Evolutionary conservation across 148 eudicot species (phyloP).

Genomic region (Vaccinium vitisidaea): DNA sequence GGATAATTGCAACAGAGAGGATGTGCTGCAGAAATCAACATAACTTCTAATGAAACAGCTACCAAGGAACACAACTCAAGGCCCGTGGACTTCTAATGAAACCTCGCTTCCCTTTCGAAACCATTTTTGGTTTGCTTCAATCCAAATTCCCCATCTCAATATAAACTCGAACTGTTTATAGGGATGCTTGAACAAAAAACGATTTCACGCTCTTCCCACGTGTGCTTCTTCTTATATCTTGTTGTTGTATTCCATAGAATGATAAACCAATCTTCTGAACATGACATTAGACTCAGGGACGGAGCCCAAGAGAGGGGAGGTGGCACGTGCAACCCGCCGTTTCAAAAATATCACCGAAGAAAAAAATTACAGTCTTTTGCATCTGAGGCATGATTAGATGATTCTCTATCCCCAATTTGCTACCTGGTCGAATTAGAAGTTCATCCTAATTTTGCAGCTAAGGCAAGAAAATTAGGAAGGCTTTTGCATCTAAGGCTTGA

Average conservation of each 20-base stretch:
- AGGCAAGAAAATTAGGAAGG: too few species aligned
- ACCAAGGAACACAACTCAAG: constrained; percentile 30
- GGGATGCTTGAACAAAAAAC: constrained; percentile 17
- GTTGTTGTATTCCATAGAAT: constrained; percentile 23
- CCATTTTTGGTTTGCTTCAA: constrained; percentile 18
- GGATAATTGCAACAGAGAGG: constrained; percentile 32
- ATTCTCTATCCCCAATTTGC: too few species aligned
- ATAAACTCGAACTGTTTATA: constrained; percentile 25
- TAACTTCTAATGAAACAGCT: constrained; percentile 12
- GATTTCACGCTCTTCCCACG: constrained; percentile 25
- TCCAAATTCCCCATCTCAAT: constrained; percentile 44
- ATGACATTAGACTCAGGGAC: not conserved
- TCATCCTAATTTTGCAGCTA: too few species aligned
- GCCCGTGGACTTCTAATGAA: constrained; percentile 29
- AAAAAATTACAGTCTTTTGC: too few species aligned
- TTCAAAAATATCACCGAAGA: too few species aligned
- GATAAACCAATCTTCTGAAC: constrained; percentile 36
- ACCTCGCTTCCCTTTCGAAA: constrained; percentile 18
- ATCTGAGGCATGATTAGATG: too few species aligned
- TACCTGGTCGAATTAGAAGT: too few species aligned
- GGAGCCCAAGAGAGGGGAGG: too few species aligned
- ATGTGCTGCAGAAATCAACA: constrained; percentile 18
- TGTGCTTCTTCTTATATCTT: constrained; percentile 27
- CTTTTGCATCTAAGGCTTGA: too few species aligned
- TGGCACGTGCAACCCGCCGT: too few species aligned